Evolutionary conservation across 1,139 yeast genomes (phyloP).

Genomic region (Trichomonascaceae sp.): DNA sequence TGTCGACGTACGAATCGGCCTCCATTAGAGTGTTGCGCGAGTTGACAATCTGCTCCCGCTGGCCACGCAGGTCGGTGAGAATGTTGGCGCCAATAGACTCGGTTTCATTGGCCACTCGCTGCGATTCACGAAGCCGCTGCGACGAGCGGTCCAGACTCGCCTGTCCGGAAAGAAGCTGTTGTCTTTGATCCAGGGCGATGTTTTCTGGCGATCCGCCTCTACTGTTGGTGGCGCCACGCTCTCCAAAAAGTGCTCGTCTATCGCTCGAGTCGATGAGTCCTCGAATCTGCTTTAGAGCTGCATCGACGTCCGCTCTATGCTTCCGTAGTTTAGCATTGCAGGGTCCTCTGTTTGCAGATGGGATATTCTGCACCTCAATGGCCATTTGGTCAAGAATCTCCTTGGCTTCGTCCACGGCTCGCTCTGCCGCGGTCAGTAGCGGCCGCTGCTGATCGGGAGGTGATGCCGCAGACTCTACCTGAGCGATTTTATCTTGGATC

Average conservation of each 20-base stretch:
- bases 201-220: conserved; percentile 27
- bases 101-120: conserved; percentile 83
- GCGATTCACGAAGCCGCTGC: conserved; percentile 76
- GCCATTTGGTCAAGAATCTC: conserved; percentile 73
- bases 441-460: conserved; percentile 27
- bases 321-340: conserved; percentile 62
- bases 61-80: conserved; percentile 77
- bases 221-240: conserved; percentile 23
- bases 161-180: conserved; percentile 65
- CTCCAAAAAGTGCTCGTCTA: conserved; percentile 56
- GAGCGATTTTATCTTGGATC: conserved; percentile 51
- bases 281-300: conserved; percentile 37
- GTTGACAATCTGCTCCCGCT: conserved; percentile 80
- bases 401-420: conserved; percentile 62
- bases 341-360: conserved; percentile 53
- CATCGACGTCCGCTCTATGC: conserved; percentile 49
- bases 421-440: conserved; percentile 39
- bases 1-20: conserved; percentile 89
- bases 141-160: conserved; percentile 73
- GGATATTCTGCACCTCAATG: conserved; percentile 68
- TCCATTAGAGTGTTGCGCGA: conserved; percentile 74
- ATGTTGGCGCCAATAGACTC: conserved; percentile 88
- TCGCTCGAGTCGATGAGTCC: conserved; percentile 39
- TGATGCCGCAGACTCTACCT: conserved; percentile 39
- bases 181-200: conserved; percentile 58